Evolutionary conservation across 257 asterid genomes (phyloP).

Genomic region (Scutellaria baicalensis): DNA sequence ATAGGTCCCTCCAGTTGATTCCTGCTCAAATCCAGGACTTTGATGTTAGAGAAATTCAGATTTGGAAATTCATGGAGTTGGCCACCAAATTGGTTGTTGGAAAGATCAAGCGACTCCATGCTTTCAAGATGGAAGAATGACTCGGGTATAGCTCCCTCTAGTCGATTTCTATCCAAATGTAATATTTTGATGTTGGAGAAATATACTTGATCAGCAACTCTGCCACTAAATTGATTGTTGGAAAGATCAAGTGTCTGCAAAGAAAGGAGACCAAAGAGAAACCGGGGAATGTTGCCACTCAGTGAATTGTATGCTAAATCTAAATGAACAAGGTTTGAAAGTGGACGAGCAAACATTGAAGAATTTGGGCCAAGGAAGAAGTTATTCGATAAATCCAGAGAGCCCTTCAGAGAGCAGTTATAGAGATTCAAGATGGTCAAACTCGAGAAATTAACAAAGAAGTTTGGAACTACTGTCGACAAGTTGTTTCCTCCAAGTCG

Average conservation of each 20-base stretch:
- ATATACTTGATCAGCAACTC: too few relatives aligned
- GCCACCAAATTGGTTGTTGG: conserved; percentile 14
- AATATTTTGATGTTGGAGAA: too few relatives aligned
- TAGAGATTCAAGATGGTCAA: conserved; percentile 10
- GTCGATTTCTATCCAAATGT: too few relatives aligned
- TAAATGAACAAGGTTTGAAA: conserved; percentile 8
- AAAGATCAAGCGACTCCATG: too few relatives aligned
- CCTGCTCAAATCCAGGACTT: conserved; percentile 13
- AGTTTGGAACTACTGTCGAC: conserved; percentile 7
- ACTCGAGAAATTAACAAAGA: conserved; percentile 18
- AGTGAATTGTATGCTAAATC: conserved; percentile 18
- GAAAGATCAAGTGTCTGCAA: conserved; percentile 9
- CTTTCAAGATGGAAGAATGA: too few relatives aligned
- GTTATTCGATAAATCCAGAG: not conserved
- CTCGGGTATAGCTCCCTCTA: too few relatives aligned
- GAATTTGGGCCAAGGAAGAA: not conserved
- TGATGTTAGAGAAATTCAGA: not conserved
- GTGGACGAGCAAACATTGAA: conserved; percentile 14
- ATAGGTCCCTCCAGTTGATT: conserved; percentile 15
- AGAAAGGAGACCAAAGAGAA: conserved; percentile 23
- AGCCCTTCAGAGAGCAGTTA: conserved; percentile 17
- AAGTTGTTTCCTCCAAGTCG: conserved; percentile 16
- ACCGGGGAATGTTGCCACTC: conserved; percentile 19
- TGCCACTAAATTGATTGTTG: not conserved
- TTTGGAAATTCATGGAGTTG: conserved; percentile 1